Percentiles rank a stretch among this genome's conserved stretches.
Conservation (phyloP, 331 rosid genomes). For the Acacia concinna region DNA sequence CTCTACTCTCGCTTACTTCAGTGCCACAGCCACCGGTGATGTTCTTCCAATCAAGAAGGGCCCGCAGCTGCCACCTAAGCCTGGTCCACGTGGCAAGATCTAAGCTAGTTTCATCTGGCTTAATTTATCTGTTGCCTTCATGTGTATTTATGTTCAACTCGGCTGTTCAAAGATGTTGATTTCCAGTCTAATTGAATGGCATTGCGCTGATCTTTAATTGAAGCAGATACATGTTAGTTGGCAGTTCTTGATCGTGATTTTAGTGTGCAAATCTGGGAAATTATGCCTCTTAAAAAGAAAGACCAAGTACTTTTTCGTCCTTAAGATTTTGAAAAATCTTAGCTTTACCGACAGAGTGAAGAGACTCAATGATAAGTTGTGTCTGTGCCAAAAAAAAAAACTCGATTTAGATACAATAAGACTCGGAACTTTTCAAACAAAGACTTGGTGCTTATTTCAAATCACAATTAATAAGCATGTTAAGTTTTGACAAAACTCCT, state of each 20-base stretch:
- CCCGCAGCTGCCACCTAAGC: slow-evolving; percentile 93
- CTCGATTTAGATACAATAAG: background rate
- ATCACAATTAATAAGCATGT: too few relatives aligned
- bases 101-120: slow-evolving; percentile 34
- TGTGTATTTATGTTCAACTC: slow-evolving; percentile 52
- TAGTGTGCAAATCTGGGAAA: background rate
- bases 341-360: background rate
- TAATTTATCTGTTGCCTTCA: slow-evolving; percentile 29
- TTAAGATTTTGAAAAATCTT: background rate
- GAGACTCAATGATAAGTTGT: background rate
- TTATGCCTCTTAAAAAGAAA: background rate
- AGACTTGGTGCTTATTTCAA: background rate
- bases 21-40: slow-evolving; percentile 83
- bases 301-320: background rate
- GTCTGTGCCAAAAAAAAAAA: background rate
- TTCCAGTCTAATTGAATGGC: slow-evolving; percentile 29
- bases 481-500: too few relatives aligned
- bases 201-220: slow-evolving; percentile 27
- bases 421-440: background rate
- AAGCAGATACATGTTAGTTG: slow-evolving; percentile 6
- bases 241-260: slow-evolving; percentile 1
- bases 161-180: slow-evolving; percentile 35
- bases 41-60: slow-evolving; percentile 91
- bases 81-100: slow-evolving; percentile 94
- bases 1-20: slow-evolving; percentile 74